A percentile compares a stretch with the other conserved stretches of the same genome.
Evolutionary conservation across 768 basidiomycete genomes (phyloP).

Genomic region (Russula olivacea): DNA sequence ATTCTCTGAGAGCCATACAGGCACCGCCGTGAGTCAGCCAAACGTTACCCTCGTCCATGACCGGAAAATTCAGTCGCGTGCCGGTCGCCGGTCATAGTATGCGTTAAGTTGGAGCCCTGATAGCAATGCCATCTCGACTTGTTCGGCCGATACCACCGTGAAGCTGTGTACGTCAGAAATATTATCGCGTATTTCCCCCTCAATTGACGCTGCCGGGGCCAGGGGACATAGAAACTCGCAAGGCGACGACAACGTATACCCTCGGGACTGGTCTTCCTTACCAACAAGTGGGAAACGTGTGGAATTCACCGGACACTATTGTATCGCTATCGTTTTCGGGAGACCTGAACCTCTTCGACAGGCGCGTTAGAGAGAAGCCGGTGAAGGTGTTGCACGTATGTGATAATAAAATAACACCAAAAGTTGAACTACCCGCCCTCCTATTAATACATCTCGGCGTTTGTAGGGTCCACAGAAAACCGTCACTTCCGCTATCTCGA

Average conservation of each 20-base stretch:
- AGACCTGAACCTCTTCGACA: constrained; percentile 76
- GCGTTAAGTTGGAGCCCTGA: constrained; percentile 78
- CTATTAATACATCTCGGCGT: background rate
- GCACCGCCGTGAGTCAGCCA: constrained; percentile 56
- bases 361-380: constrained; percentile 55
- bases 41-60: background rate
- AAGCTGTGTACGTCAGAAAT: constrained; percentile 57
- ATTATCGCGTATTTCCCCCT: background rate
- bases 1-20: constrained; percentile 66
- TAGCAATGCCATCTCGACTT: constrained; percentile 68
- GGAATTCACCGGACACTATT: constrained; percentile 64
- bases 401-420: constrained; percentile 2
- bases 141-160: constrained; percentile 81
- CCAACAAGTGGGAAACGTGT: constrained; percentile 88
- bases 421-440: background rate
- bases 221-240: constrained; percentile 81
- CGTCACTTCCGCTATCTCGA: constrained; percentile 51
- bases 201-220: background rate
- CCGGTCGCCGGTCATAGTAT: constrained; percentile 38
- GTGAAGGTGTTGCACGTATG: constrained; percentile 56
- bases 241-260: constrained; percentile 61
- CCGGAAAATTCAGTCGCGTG: constrained; percentile 4
- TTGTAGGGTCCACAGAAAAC: constrained; percentile 73
- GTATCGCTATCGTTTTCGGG: constrained; percentile 83
- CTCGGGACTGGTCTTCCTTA: constrained; percentile 66